Evolutionary conservation across 257 asterid genomes (phyloP), one percentile per base, ranked within the genome.

Genomic region (Echites panduratus): DNA sequence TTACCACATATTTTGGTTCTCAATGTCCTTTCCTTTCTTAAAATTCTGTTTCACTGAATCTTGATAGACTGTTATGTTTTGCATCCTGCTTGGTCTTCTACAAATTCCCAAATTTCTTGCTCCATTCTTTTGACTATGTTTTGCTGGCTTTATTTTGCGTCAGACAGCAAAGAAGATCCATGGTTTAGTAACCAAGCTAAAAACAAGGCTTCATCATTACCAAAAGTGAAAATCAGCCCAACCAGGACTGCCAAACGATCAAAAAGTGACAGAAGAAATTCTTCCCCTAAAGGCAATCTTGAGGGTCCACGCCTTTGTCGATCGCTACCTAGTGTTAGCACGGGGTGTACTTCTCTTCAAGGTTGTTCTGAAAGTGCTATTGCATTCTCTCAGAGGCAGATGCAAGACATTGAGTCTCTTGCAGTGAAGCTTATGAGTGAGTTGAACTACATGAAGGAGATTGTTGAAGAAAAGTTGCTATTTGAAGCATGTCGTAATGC

Each of bases 381-480:
- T 74, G 91, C 88, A 70, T 93, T 93, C 84, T 89, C 98, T 70
- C 92, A 81, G 82, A 85, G 91, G 79, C 98, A 93, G 87, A 85
- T 91, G 96, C 90, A 82, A 26, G 96, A 89, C 81, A 84, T 88
- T 71, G 98, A 93, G 80, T 81, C 92, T 70, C 83, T 93, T 72
- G 87, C 97, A 26, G 74, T 19, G 76, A 91, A 89, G 76, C 90
- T 93, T 73, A 79, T 87, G 87, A 77, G 78, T 48, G 98, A 91
- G 88, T 81, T 94, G 90, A 89, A 94, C 73, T 84, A 89, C 79
- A 86, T 94, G 96, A 91, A 91, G 82, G 95, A 84, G 65, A 74
- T 94, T 58, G 88, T 94, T 40, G 96, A 89, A 84, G 89, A 86
- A 70, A 94, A 88, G 72, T 77, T 91, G 83, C 93, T 94, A 43